Evolutionary conservation across 1,139 yeast species (phyloP).

Genomic region (Yamadazyma songkhlaensis): DNA sequence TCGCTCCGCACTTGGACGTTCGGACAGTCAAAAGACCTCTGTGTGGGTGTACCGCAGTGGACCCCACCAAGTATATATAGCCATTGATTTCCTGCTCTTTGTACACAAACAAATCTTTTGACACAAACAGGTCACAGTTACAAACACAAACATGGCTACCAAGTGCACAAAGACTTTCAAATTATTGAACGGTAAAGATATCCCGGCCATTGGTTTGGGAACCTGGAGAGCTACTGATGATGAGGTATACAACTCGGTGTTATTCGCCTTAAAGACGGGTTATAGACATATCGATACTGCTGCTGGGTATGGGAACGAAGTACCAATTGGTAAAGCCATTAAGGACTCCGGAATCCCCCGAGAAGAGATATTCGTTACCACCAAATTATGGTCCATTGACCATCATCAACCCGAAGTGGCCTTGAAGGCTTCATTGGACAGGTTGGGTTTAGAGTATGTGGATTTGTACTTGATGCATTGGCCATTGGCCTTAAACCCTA

Average conservation of each 20-base stretch:
- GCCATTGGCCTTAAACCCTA: constrained; percentile 62
- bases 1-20: neutral
- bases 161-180: constrained; percentile 14
- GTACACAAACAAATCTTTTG: too few relatives aligned
- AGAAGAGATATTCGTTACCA: constrained; percentile 70
- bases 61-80: too few relatives aligned
- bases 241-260: constrained; percentile 60
- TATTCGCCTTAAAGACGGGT: constrained; percentile 61
- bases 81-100: too few relatives aligned
- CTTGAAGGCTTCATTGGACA: constrained; percentile 58
- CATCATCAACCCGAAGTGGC: constrained; percentile 60
- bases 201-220: constrained; percentile 74
- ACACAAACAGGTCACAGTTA: too few relatives aligned
- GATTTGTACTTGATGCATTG: constrained; percentile 86
- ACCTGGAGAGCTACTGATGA: constrained; percentile 70
- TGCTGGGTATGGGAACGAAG: constrained; percentile 64
- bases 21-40: too few relatives aligned
- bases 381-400: constrained; percentile 73
- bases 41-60: too few relatives aligned
- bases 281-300: constrained; percentile 83
- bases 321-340: constrained; percentile 62
- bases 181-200: constrained; percentile 57
- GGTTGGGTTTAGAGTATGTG: constrained; percentile 73
- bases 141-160: neutral
- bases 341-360: constrained; percentile 67